Evolutionary conservation across 768 basidiomycete genomes (phyloP), one percentile per base, ranked within the genome.

Genomic region (Paxillus ammoniavirescens): DNA sequence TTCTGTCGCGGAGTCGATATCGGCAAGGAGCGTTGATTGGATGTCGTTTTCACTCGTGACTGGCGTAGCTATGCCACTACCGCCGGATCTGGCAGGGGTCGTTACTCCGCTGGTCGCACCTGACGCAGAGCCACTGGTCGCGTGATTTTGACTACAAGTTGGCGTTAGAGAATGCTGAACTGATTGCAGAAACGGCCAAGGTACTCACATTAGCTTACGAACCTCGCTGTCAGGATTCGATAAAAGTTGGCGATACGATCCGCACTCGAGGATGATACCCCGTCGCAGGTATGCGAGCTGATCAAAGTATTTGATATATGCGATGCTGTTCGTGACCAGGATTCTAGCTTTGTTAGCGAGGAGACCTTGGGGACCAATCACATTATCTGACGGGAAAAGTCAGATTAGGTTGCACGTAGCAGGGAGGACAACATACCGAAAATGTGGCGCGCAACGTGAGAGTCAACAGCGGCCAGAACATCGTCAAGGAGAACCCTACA

Each of bases 381-480:
- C 89, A 47, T 90, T 78, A 61, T 93, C 92, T 89, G 18, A 55
- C 47, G 43, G 61, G 8, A 2, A 15, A 40, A 17, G 9, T 52
- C 23, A 61, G 41, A 52, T 1, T 28, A n/a, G 4, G 47, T 37
- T 26, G 37, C 33, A 13, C 31, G 23, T 8, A 50, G 1, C 15
- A 43, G 26, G 13, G 21, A 9, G 7, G 5, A 57, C 35, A 8
- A 7, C 54, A 8, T 60, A 88, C 89, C 87, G 58, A 93, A 93
- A 13, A 94, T 77, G 65, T 94, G 92, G 4, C 88, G 82, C 13
- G 89, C 90, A 36, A 93, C 91, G 68, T 93, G 91, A n/a, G 87
- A 83, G 61, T 91, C 90, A 5, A 91, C 85, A 14, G 88, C 88
- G 26, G 91, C 87, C 33, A 98, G 78, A 40, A 93, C 93, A 57